Evolutionary conservation across 2,329 filamentous ascomycete genomes (phyloP), one percentile per base, ranked within the genome.

Genomic region (Peltaster fructicola): DNA sequence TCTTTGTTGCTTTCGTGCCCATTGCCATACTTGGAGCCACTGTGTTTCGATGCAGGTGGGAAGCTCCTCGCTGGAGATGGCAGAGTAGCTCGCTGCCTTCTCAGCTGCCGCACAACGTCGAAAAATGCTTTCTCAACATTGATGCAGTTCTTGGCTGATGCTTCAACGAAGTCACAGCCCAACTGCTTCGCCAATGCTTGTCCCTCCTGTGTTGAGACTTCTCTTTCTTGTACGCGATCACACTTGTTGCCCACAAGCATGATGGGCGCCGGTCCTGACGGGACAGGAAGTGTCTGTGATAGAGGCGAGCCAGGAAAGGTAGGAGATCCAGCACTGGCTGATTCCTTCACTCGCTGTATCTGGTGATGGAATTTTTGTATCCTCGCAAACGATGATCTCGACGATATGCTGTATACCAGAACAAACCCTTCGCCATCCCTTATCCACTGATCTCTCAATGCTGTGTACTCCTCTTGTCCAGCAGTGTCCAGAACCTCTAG

Each of bases 201-300:
- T 9, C 88, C 88, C 56, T 98, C 88, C 52, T 95, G 88, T 24
- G 84, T 91, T 3, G 84, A 93, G 3, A 95, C 88, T 47, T 93
- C 85, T 37, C 88, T 72, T 56, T 95, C 88, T 14, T 85, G 91
- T 22, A 91, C 81, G 43, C 88, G 69, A 55, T 98, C 88, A 56
- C 81, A 91, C 61, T 98, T 98, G 63, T 98, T 95, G 38, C 88
- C 88, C 17, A 98, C 88, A 15, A 98, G 66, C 88, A 98, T 95
- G 44, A 98, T 80, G 22, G 88, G 88, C 9, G 88, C 81, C 11
- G 75, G 75, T 34, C 69, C 63, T 34, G 68, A 68, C 14, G 47
- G 61, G 11, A 55, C 57, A 11, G 58, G 56, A 22, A 63, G 61
- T 1, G 63, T 65, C 16, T 61, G 53, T 28, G 65, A 68, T 33